These are phyloP conservation scores for Pleurotus tuoliensis DNA, from an alignment of 768 basidiomycete species.

Conservation along the genomic window DNA sequence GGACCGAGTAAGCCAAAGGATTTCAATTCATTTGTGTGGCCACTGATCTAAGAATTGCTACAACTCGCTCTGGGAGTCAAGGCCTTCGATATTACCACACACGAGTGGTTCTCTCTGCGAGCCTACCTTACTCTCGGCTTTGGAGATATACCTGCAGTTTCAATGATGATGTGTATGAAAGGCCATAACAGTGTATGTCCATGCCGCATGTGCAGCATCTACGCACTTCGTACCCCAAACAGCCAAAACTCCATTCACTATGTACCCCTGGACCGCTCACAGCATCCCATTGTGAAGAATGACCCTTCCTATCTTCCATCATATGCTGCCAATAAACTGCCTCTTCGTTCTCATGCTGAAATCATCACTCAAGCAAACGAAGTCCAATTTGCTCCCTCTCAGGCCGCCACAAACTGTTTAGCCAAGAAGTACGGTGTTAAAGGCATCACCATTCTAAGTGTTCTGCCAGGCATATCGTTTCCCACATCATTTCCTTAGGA, in stretches of 20 bases:
- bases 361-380: slow-evolving; percentile 20
- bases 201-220: slow-evolving; percentile 27
- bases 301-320: not conserved
- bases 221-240: slow-evolving; percentile 14
- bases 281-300: not conserved
- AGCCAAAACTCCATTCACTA: slow-evolving; percentile 18
- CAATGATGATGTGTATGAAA: slow-evolving; percentile 7
- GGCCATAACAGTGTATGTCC: slow-evolving; percentile 9
- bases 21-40: slow-evolving; percentile 32
- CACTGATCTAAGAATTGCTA: slow-evolving; percentile 29
- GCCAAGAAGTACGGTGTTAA: slow-evolving; percentile 30
- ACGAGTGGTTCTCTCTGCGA: slow-evolving; percentile 15
- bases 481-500: slow-evolving; percentile 41
- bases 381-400: slow-evolving; percentile 21
- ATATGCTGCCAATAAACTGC: slow-evolving; percentile 29
- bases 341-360: slow-evolving; percentile 27
- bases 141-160: slow-evolving; percentile 10
- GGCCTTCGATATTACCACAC: slow-evolving; percentile 20
- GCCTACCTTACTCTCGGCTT: not conserved
- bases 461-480: slow-evolving; percentile 29
- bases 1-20: slow-evolving; percentile 19
- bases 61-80: slow-evolving; percentile 26
- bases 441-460: slow-evolving; percentile 25
- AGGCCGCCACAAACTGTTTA: slow-evolving; percentile 16
- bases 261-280: slow-evolving; percentile 20